A percentile compares a stretch with the other conserved stretches of the same genome.
Evolutionary conservation across 371 early-diverging fungal species (phyloP).

Genomic region (Apophysomyces trapeziformis): DNA sequence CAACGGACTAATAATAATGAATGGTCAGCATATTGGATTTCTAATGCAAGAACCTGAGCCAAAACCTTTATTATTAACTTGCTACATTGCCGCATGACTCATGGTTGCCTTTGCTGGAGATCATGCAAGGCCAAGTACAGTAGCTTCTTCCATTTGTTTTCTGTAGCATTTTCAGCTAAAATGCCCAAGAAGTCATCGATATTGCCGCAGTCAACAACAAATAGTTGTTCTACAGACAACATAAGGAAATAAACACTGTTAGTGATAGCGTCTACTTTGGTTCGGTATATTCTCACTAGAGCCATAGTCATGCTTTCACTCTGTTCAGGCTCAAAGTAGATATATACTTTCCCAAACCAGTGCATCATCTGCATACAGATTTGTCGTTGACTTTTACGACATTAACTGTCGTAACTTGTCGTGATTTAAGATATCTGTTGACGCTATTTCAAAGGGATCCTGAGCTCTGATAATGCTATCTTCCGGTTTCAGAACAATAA

Average conservation of each 20-base stretch:
- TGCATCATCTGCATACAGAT: background rate
- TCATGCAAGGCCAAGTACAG: background rate
- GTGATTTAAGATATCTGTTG: too few species aligned
- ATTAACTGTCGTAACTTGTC: too few species aligned
- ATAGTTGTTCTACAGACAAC: background rate
- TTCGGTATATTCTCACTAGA: background rate
- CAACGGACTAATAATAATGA: background rate
- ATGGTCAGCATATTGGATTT: too few species aligned
- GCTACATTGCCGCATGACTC: background rate
- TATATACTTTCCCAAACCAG: background rate
- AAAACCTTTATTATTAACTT: background rate
- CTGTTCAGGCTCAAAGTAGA: background rate
- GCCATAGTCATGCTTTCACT: background rate
- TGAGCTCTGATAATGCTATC: too few species aligned
- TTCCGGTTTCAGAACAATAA: too few species aligned
- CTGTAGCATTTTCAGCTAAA: background rate
- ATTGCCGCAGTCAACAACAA: background rate
- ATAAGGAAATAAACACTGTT: background rate
- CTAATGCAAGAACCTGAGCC: too few species aligned
- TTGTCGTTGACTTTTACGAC: background rate
- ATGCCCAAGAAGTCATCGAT: background rate
- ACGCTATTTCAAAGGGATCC: too few species aligned
- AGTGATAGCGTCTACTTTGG: background rate
- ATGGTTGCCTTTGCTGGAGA: background rate
- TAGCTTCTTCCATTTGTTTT: background rate